Evolutionary conservation across 495 filamentous ascomycete species (phyloP), one percentile per base, ranked within the genome.

Genomic region (Tuber umbilicatum): DNA sequence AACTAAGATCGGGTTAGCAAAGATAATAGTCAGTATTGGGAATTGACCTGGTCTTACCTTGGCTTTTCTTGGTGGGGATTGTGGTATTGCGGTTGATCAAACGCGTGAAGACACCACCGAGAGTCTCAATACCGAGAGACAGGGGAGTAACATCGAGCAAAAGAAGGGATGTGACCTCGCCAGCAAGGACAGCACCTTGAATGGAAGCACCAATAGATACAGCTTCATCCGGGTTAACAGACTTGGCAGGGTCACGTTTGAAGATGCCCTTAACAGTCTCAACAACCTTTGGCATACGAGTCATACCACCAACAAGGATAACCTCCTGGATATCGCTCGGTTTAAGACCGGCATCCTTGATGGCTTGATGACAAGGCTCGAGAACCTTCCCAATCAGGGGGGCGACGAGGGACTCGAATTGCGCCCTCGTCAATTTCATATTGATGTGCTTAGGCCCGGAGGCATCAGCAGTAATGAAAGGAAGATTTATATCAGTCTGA

Each of bases 71-170:
- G 86, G 95, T 98, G 72, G 95, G 95, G 85, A 99, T 99, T 79
- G 95, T 99, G 82, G 95, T 99, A 89, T 99, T 99, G 79, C 95
- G 94, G 90, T 97, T 98, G 89, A 99, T 99, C 84, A 99, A 85
- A 83, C 95, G 95, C 73, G 95, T 99, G 89, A 99, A 99, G 80
- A 99, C 95, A 90, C 95, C 95, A 80, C 95, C 95, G 39, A 98
- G 93, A 74, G 95, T 99, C 90, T 99, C 95, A 83, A 99, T 99
- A 91, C 95, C 95, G 79, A 99, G 94, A 68, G 95, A 99, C 16
- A 99, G 88, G 75, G 95, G 95, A 74, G 95, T 98, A 75, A 99
- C 95, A 85, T 99, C 95, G 81, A 99, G 91, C 70, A 99, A 89
- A 38, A 99, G 89, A 70, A 99, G 90, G 83, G 97, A 94, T 85